Evolutionary conservation across 441 rosid species (phyloP), one percentile per base, ranked within the genome.

Genomic region (Erysimum cheiri): DNA sequence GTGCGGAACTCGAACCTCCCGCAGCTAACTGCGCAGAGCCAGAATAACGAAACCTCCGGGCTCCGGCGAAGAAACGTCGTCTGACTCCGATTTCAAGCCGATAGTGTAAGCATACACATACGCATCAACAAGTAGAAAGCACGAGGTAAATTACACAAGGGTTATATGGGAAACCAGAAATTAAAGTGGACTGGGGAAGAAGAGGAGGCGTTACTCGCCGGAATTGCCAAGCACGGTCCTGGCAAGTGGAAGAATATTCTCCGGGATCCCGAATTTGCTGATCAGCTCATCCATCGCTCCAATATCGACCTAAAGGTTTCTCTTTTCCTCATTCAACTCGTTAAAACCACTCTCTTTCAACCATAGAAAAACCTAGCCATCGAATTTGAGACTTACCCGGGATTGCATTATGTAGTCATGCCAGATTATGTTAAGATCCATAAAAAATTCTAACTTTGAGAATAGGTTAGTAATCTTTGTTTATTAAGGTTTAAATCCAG

Each of bases 221-320:
- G 98, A 61, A 76, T 92, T 43, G 78, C 77, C 13, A 92, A 85
- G 80, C 93, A 92, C 81, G 95, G 96, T 17, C 70, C 88, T 4
- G 96, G 98, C 0, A 92, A 88, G 77, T 92, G 98, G 98, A 90
- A 90, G 82, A 88, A 88, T 79, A 92, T 92, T 48, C 91, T 87
- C 80, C 86, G 82, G 61, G 96, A 92, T 76, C 89, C 96, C 3
- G 93, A 90, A 3, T 92, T 92, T 52, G 63, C 91, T 54, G 78
- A 84, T 77, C 80, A 36, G 63, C 95, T 92, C 81, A 77, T 67
- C 71, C 65, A 79, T 31, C 98, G 96, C 63, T 88, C 96, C 76
- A 92, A 92, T 73, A 87, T 90, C 73, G 96, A 92, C 82, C 96
- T 92, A 82, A 92, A 92, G 95, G 96, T 87, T 14, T 58, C 24